These are phyloP conservation scores for Trichoderma lentiforme DNA, from an alignment of 2,329 filamentous ascomycete species.

Conservation along the genomic window DNA sequence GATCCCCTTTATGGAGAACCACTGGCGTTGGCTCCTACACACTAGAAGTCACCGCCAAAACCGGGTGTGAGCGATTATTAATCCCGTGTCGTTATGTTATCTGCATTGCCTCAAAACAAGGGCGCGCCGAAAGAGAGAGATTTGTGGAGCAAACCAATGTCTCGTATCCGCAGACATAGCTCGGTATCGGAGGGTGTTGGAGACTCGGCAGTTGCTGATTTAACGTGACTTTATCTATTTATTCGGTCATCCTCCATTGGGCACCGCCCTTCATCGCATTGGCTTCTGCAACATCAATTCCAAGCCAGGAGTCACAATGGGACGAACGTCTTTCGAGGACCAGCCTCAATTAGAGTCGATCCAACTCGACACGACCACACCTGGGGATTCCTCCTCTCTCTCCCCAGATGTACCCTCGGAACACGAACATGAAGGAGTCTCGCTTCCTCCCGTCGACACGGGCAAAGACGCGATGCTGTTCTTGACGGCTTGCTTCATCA, in stretches of 20 bases:
- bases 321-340: neutral
- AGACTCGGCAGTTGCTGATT: neutral
- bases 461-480: slow-evolving; percentile 37
- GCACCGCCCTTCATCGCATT: neutral
- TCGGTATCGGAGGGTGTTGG: neutral
- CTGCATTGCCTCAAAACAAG: neutral
- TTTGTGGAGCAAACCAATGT: neutral
- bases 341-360: neutral
- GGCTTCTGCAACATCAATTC: neutral
- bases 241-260: neutral
- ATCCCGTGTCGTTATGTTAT: neutral
- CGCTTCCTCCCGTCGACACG: slow-evolving; percentile 31
- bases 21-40: neutral
- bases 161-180: neutral
- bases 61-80: neutral
- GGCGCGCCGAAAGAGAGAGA: neutral
- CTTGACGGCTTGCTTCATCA: slow-evolving; percentile 30
- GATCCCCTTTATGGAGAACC: neutral
- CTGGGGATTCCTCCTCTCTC: neutral
- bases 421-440: slow-evolving; percentile 22
- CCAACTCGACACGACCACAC: slow-evolving; percentile 2
- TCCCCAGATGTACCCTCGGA: neutral
- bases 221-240: neutral
- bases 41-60: neutral
- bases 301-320: neutral